A percentile compares a stretch with the other conserved stretches of the same genome.
phyloP scores from a whole-genome alignment of 768 basidiomycete species.

The Psilocybe cubensis region DNA sequence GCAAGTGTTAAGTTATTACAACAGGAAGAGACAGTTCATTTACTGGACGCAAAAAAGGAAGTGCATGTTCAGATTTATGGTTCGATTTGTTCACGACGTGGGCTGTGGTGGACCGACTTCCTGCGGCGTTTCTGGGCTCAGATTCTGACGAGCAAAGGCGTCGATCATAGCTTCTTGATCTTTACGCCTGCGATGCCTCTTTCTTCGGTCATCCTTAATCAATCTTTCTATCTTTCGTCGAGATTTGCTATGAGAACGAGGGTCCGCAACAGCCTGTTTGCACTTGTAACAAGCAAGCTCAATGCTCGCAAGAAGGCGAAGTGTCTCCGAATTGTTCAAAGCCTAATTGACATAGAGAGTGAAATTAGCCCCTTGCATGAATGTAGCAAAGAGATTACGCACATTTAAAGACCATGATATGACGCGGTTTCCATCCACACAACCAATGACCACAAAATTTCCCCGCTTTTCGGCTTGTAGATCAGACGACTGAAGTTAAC shows the following conservation, averaged over 20 bases:
- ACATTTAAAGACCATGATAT: slow-evolving; percentile 89
- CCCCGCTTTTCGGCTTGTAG: slow-evolving; percentile 83
- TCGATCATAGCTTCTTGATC: slow-evolving; percentile 85
- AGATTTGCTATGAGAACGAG: slow-evolving; percentile 63
- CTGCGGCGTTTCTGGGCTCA: slow-evolving; percentile 31
- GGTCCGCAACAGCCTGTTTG: slow-evolving; percentile 68
- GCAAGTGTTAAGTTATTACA: slow-evolving; percentile 28
- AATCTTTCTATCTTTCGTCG: slow-evolving; percentile 76
- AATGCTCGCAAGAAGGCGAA: slow-evolving; percentile 80
- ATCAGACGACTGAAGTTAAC: slow-evolving; percentile 12
- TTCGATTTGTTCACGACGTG: slow-evolving; percentile 21
- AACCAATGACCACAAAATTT: slow-evolving; percentile 84
- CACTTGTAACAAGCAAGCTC: slow-evolving; percentile 84
- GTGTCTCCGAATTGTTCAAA: slow-evolving; percentile 80
- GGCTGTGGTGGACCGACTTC: slow-evolving; percentile 18
- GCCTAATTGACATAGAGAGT: slow-evolving; percentile 48
- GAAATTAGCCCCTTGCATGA: background rate
- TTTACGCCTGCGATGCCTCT: slow-evolving; percentile 79
- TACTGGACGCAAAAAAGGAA: slow-evolving; percentile 11
- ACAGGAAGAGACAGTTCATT: slow-evolving; percentile 5
- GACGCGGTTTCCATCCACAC: slow-evolving; percentile 73
- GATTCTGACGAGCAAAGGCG: slow-evolving; percentile 67
- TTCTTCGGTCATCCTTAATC: slow-evolving; percentile 86
- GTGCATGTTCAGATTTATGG: background rate
- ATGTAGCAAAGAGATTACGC: slow-evolving; percentile 24